Evolutionary conservation across 2,329 filamentous ascomycete species (phyloP), one percentile per base, ranked within the genome.

Genomic region (Fusarium continuum): DNA sequence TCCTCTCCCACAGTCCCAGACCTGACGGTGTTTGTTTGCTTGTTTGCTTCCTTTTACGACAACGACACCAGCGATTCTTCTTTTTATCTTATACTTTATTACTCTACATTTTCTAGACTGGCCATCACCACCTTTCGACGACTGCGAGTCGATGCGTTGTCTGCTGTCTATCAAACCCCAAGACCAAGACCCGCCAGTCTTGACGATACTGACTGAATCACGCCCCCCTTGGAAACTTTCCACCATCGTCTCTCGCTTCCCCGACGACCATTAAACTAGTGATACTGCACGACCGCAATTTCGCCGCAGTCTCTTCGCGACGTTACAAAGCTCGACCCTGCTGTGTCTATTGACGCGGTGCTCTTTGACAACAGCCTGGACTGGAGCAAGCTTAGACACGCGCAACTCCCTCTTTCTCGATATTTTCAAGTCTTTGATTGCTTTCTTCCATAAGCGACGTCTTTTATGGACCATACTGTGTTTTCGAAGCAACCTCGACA

Each of bases 401-500:
- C 65, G 59, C 55, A 46, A 66, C 62, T 25, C 49, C 36, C 60
- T 45, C 36, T 43, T 46, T 19, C 29, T 26, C 28, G 29, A 29
- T 31, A 25, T 39, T 55, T 59, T 54, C 39, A 57, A 62, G 41
- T 47, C 43, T 38, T 46, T 32, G 20, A 50, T 36, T 55, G 61
- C 62, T 54, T 65, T 38, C 55, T 63, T 55, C 48, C 51, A 70
- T 60, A 65, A 59, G 57, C 57, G 43, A 54, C 48, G 45, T 58
- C 57, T 69, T 74, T 72, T 71, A 75, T 76, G 74, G 72, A 73
- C 64, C 52, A 54, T 55, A 63, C 55, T 62, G 69, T 48, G 65
- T 68, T 67, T 63, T 69, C 55, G 60, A 75, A 72, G 71, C 73
- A 76, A 44, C 67, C n/a, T 64, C 68, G 66, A 70, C 75, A 52